These are phyloP conservation scores for Colletotrichum lini DNA, from an alignment of 2,329 filamentous ascomycete species.

Conservation along the genomic window DNA sequence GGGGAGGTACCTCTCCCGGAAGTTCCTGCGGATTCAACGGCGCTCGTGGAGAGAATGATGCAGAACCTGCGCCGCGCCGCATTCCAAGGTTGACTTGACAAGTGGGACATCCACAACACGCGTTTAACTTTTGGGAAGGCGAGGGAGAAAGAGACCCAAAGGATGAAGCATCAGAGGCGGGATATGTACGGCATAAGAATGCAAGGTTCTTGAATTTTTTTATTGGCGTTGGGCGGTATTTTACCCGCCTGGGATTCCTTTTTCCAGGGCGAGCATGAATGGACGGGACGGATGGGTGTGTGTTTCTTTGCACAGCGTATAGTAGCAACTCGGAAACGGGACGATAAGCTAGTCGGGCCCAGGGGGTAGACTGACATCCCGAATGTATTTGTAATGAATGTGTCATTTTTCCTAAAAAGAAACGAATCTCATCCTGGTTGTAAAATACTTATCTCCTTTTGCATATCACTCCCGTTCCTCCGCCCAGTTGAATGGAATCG, in stretches of 20 bases:
- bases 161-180: background rate
- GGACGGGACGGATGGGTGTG: background rate
- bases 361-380: background rate
- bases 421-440: background rate
- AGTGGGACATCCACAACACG: background rate
- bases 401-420: background rate
- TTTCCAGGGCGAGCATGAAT: background rate
- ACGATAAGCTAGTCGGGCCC: background rate
- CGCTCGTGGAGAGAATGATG: conserved; percentile 68
- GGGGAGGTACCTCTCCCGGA: conserved; percentile 55
- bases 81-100: conserved; percentile 22
- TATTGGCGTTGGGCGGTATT: conserved; percentile 5
- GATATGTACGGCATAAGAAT: conserved; percentile 9
- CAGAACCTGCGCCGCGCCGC: conserved; percentile 62
- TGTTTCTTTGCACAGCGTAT: conserved; percentile 12
- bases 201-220: background rate
- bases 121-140: background rate
- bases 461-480: background rate
- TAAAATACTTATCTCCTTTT: background rate
- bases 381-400: conserved; percentile 6
- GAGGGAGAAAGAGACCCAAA: background rate
- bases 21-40: conserved; percentile 61
- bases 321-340: background rate
- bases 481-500: background rate
- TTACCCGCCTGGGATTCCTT: background rate